Conservation (phyloP, 768 basidiomycete genomes). For the Naganishia antarctica region DNA sequence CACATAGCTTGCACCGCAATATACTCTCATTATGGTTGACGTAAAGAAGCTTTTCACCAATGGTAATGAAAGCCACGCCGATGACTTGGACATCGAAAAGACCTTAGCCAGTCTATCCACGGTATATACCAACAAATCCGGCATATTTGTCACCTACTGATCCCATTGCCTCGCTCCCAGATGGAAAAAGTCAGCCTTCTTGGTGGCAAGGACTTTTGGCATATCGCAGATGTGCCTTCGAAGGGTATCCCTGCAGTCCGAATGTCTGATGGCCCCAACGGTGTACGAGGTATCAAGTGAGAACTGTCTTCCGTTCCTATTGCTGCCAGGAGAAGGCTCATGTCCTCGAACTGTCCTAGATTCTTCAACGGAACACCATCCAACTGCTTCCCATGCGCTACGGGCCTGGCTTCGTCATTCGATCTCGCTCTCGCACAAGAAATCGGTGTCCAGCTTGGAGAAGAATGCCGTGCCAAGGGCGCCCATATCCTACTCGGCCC, state of each 20-base stretch:
- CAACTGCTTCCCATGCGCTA: conserved; percentile 65
- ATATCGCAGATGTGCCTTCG: conserved; percentile 22
- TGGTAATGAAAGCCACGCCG: neutral
- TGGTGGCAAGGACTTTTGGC: conserved; percentile 28
- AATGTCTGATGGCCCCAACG: conserved; percentile 72
- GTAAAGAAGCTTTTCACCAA: conserved; percentile 5
- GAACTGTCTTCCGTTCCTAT: neutral
- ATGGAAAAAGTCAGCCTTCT: conserved; percentile 21
- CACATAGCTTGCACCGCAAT: too few relatives aligned
- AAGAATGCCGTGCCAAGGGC: conserved; percentile 64
- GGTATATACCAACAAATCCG: neutral
- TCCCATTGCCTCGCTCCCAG: neutral
- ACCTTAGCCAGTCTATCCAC: conserved; percentile 8
- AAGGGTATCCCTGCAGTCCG: conserved; percentile 29
- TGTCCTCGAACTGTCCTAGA: neutral
- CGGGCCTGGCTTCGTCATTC: conserved; percentile 67
- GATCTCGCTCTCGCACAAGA: conserved; percentile 58
- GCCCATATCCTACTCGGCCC: conserved; percentile 64
- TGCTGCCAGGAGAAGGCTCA: neutral
- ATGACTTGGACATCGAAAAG: conserved; percentile 26
- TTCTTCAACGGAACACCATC: conserved; percentile 61
- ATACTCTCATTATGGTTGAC: neutral
- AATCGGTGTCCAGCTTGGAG: conserved; percentile 60
- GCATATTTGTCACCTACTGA: neutral
- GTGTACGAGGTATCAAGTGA: conserved; percentile 56